Conservation (phyloP, 2,329 filamentous ascomycete genomes). For the Leptographium galeiforme region DNA sequence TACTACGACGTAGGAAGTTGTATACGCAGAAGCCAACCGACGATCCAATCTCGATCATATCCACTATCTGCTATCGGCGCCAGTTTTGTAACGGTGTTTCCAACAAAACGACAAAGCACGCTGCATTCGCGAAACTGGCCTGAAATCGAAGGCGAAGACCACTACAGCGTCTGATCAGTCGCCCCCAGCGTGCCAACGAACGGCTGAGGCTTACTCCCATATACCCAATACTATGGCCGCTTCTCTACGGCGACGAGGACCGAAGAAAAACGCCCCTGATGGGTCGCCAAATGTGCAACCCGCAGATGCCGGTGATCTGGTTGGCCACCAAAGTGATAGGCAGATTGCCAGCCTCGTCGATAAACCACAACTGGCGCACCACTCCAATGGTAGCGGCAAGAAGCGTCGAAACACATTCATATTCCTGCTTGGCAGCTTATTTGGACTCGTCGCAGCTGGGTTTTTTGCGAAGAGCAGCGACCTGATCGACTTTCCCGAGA, state of each 20-base stretch:
- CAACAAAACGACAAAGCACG: too few species aligned
- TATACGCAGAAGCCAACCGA: too few species aligned
- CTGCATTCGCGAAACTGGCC: too few species aligned
- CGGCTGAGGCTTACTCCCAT: not conserved
- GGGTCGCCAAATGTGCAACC: not conserved
- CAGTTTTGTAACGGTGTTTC: too few species aligned
- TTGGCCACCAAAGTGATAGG: too few species aligned
- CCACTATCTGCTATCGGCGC: too few species aligned
- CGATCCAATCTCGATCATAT: too few species aligned
- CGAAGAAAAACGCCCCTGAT: not conserved
- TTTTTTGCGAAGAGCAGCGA: conserved; percentile 86
- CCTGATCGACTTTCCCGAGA: conserved; percentile 64
- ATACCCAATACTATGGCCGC: not conserved
- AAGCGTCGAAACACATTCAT: conserved; percentile 72
- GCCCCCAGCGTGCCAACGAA: not conserved
- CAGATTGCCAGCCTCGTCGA: not conserved
- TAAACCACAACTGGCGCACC: not conserved
- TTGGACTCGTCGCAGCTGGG: conserved; percentile 75
- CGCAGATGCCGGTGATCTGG: not conserved
- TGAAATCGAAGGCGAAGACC: not conserved
- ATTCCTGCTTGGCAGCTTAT: conserved; percentile 78
- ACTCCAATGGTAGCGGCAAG: conserved; percentile 18
- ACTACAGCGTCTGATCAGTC: not conserved
- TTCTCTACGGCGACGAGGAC: not conserved
- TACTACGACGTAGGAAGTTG: too few species aligned